Evolutionary conservation across 805 yeast species (phyloP).

Genomic region (Soucietia sequanensis): DNA sequence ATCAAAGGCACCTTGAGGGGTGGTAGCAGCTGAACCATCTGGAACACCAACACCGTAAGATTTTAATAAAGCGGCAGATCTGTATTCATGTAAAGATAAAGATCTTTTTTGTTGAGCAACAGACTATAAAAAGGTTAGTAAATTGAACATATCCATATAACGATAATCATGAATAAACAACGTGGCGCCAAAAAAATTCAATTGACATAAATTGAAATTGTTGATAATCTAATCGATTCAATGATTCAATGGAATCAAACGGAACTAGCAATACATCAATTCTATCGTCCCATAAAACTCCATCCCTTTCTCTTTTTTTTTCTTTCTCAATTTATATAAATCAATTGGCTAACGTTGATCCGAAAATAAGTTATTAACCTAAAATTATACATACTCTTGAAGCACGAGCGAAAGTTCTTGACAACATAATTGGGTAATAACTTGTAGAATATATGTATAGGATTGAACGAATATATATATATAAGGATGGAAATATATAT

Average conservation of each 20-base stretch:
- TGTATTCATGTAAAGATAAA: constrained; percentile 92
- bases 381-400: constrained; percentile 44
- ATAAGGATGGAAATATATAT: no score
- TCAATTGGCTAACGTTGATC: no score
- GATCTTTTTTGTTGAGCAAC: constrained; percentile 55
- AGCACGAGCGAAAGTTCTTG: constrained; percentile 43
- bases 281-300: no score
- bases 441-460: not conserved
- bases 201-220: no score
- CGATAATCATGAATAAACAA: not conserved
- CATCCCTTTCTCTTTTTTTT: no score
- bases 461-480: no score
- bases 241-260: no score
- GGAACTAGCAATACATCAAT: no score
- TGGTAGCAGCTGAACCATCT: constrained; percentile 83
- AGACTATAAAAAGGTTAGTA: constrained; percentile 23
- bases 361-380: no score
- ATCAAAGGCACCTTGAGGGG: constrained; percentile 83
- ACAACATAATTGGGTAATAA: constrained; percentile 29
- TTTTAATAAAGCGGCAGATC: constrained; percentile 85
- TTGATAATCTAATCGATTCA: no score
- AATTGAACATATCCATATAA: no score
- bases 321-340: no score
- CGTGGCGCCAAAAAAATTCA: constrained; percentile 4
- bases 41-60: constrained; percentile 89